Evolutionary conservation across 2,329 filamentous ascomycete species (phyloP).

Genomic region (Nothophoma quercina): DNA sequence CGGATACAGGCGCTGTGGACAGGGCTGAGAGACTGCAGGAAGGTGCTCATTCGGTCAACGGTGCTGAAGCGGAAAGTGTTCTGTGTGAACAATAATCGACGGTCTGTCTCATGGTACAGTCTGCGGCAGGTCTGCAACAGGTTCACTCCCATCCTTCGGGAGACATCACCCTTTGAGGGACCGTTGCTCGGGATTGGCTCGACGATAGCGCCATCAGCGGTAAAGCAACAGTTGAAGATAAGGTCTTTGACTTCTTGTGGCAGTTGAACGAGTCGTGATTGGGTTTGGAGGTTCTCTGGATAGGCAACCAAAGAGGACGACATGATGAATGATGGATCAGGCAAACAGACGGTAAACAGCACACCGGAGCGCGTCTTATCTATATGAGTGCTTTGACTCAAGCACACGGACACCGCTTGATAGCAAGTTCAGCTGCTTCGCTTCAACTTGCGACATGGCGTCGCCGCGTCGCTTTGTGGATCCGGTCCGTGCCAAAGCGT

Average conservation of each 20-base stretch:
- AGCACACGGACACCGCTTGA: slow-evolving; percentile 8
- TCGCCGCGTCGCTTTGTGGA: slow-evolving; percentile 7
- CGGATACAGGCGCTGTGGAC: slow-evolving; percentile 32
- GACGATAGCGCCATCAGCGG: slow-evolving; percentile 32
- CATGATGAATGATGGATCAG: slow-evolving; percentile 2
- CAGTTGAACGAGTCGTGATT: slow-evolving; percentile 43
- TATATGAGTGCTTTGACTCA: slow-evolving; percentile 12
- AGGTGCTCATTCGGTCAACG: slow-evolving; percentile 37
- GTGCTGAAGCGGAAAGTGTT: slow-evolving; percentile 50
- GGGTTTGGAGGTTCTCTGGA: slow-evolving; percentile 35
- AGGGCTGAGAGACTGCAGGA: slow-evolving; percentile 36
- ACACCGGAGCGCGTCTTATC: slow-evolving; percentile 1
- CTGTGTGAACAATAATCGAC: slow-evolving; percentile 39
- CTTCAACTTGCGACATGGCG: slow-evolving; percentile 12
- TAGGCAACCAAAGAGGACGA: slow-evolving; percentile 19
- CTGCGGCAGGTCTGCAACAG: slow-evolving; percentile 49
- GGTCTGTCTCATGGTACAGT: slow-evolving; percentile 44
- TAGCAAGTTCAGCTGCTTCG: slow-evolving; percentile 5
- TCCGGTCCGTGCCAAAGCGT: background rate
- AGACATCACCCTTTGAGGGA: background rate
- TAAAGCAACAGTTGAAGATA: slow-evolving; percentile 42
- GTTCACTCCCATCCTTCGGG: slow-evolving; percentile 27
- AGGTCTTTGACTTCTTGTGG: slow-evolving; percentile 47
- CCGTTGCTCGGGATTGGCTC: slow-evolving; percentile 25
- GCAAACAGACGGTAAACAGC: background rate